phyloP scores from a whole-genome alignment of 352 stramenopile species.

The Phytophthora gonapodyides region DNA sequence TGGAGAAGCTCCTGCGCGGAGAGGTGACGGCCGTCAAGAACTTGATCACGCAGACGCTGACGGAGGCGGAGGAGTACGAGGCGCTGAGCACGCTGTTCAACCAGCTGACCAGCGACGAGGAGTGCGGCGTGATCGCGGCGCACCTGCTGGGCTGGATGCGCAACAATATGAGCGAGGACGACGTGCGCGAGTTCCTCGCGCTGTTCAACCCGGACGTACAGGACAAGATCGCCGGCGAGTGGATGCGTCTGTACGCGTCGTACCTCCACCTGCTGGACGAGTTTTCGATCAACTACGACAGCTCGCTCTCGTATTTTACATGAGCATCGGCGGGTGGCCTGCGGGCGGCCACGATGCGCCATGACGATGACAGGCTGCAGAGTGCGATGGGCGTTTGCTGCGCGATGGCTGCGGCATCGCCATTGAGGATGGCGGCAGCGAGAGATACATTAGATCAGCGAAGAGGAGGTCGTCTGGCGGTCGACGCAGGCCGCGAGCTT shows the following conservation, averaged over 20 bases:
- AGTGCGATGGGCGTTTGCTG: neutral
- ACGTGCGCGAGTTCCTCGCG: constrained; percentile 55
- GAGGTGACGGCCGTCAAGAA: constrained; percentile 58
- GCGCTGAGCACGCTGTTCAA: constrained; percentile 70
- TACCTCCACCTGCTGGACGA: constrained; percentile 70
- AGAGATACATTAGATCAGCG: constrained; percentile 20
- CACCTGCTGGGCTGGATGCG: constrained; percentile 79
- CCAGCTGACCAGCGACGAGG: constrained; percentile 55
- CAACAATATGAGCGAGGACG: constrained; percentile 48
- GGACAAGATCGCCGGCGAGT: constrained; percentile 62
- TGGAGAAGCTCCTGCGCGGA: constrained; percentile 59
- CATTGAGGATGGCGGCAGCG: neutral
- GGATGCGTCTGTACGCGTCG: constrained; percentile 70
- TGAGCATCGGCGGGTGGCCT: constrained; percentile 23
- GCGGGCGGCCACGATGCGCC: constrained; percentile 7
- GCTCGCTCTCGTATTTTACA: constrained; percentile 68
- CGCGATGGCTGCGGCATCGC: neutral
- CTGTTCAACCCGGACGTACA: constrained; percentile 60
- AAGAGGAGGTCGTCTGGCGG: constrained; percentile 23
- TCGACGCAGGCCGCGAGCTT: constrained; percentile 16
- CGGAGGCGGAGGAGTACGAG: constrained; percentile 57
- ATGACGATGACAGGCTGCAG: constrained; percentile 13
- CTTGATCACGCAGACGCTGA: constrained; percentile 56
- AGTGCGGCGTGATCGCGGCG: constrained; percentile 53
- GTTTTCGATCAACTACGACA: constrained; percentile 68